These are phyloP conservation scores for Schizochytrium sp. DNA, from an alignment of 108 stramenopile species.

Conservation along the genomic window DNA sequence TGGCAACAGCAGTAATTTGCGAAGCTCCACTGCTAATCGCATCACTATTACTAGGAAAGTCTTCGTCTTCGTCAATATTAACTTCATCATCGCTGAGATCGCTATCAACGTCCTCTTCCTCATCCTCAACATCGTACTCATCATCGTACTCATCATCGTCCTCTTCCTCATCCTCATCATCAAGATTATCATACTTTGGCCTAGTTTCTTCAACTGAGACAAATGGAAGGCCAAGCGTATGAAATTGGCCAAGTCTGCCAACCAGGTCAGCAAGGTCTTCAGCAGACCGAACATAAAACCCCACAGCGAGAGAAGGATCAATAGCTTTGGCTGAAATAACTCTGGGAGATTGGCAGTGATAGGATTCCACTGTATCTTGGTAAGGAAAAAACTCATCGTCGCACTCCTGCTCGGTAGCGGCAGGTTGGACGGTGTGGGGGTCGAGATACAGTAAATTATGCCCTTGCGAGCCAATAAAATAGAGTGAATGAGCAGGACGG, in stretches of 20 bases:
- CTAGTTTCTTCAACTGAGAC: neutral
- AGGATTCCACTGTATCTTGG: neutral
- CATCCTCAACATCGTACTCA: neutral
- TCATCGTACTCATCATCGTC: slow-evolving; percentile 17
- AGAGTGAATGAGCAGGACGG: slow-evolving; percentile 73
- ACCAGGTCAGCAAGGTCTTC: slow-evolving; percentile 66
- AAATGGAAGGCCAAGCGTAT: slow-evolving; percentile 26
- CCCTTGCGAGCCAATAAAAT: slow-evolving; percentile 70
- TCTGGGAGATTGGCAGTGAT: slow-evolving; percentile 66
- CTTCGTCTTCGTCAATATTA: too few species aligned
- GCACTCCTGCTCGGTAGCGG: slow-evolving; percentile 61
- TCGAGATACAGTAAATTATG: slow-evolving; percentile 65
- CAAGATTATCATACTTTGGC: neutral
- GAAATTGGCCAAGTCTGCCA: slow-evolving; percentile 9
- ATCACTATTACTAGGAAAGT: too few species aligned
- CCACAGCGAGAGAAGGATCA: slow-evolving; percentile 75
- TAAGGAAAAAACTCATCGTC: slow-evolving; percentile 19
- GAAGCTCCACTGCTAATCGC: too few species aligned
- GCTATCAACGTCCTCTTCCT: too few species aligned
- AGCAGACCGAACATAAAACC: slow-evolving; percentile 66
- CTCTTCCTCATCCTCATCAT: neutral
- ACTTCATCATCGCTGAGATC: too few species aligned
- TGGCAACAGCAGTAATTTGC: too few species aligned
- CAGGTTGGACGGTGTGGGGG: slow-evolving; percentile 72
- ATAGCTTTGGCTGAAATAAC: slow-evolving; percentile 65